Conservation (phyloP, 495 filamentous ascomycete genomes). For the Eremomyces bilateralis region DNA sequence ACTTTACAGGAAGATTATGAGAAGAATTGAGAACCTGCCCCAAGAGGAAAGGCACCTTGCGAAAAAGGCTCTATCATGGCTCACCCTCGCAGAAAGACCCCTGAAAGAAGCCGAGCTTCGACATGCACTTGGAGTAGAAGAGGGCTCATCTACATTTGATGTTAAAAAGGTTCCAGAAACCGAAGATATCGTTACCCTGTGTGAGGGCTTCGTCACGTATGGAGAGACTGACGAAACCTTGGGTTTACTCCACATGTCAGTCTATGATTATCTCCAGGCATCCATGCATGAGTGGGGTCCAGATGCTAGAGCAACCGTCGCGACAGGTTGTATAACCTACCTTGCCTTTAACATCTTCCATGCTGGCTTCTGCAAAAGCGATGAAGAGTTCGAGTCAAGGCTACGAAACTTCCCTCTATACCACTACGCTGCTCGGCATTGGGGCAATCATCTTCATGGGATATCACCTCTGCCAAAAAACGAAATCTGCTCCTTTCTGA, state of each 20-base stretch:
- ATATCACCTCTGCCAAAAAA: too few relatives aligned
- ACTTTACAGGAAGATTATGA: constrained; percentile 24
- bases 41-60: constrained; percentile 16
- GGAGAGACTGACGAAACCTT: constrained; percentile 13
- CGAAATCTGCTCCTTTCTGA: neutral
- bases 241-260: constrained; percentile 33
- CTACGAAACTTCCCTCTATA: constrained; percentile 17
- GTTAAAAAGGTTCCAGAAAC: neutral
- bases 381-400: constrained; percentile 13
- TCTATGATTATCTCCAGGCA: constrained; percentile 28
- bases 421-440: constrained; percentile 23
- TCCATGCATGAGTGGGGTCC: constrained; percentile 18
- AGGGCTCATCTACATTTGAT: constrained; percentile 1
- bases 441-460: constrained; percentile 20
- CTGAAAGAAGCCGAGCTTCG: constrained; percentile 24
- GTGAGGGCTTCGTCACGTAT: neutral
- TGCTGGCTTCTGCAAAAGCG: constrained; percentile 11
- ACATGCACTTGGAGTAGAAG: constrained; percentile 25
- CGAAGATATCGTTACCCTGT: constrained; percentile 2
- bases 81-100: constrained; percentile 20
- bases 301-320: constrained; percentile 17
- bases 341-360: constrained; percentile 21
- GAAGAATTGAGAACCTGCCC: constrained; percentile 22
- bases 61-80: constrained; percentile 23
- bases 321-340: constrained; percentile 23